These are phyloP conservation scores for Aspergillus hortae DNA, from an alignment of 2,329 filamentous ascomycete genomes.

Conservation along the genomic window DNA sequence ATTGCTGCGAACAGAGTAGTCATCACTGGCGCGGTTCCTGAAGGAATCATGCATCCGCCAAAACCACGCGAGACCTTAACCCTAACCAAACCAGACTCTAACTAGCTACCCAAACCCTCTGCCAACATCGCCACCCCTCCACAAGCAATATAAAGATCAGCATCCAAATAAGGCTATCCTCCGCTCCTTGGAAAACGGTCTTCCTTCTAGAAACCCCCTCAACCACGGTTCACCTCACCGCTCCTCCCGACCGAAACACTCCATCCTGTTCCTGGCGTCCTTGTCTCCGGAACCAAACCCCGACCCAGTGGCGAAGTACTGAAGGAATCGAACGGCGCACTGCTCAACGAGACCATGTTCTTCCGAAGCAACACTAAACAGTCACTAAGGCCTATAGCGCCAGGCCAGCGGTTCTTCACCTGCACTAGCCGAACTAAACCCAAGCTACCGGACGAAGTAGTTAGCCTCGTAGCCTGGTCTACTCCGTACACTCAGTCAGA, in stretches of 20 bases:
- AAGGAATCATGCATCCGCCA: neutral
- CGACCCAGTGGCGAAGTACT: neutral
- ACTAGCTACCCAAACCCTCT: neutral
- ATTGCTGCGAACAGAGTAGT: no score
- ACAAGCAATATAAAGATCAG: constrained; percentile 12
- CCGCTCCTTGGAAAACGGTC: constrained; percentile 10
- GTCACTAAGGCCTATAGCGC: neutral
- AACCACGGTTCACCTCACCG: constrained; percentile 17
- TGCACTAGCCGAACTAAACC: neutral
- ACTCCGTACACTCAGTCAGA: neutral
- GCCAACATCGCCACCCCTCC: constrained; percentile 2
- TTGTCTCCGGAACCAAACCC: neutral
- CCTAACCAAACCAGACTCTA: neutral
- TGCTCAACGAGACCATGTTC: neutral
- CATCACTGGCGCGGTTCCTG: no score
- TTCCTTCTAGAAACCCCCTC: constrained; percentile 14
- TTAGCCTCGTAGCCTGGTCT: neutral
- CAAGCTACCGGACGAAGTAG: neutral
- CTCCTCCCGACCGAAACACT: neutral
- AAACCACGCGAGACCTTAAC: neutral
- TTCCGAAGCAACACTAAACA: neutral
- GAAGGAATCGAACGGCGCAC: no score
- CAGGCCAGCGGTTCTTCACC: neutral
- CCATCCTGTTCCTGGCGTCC: neutral
- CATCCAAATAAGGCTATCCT: constrained; percentile 6